Percentiles rank a stretch among this genome's conserved stretches.
These are phyloP conservation scores for Alloteropsis semialata DNA, from an alignment of 176 grass and related monocot genomes.

Conservation along the genomic window DNA sequence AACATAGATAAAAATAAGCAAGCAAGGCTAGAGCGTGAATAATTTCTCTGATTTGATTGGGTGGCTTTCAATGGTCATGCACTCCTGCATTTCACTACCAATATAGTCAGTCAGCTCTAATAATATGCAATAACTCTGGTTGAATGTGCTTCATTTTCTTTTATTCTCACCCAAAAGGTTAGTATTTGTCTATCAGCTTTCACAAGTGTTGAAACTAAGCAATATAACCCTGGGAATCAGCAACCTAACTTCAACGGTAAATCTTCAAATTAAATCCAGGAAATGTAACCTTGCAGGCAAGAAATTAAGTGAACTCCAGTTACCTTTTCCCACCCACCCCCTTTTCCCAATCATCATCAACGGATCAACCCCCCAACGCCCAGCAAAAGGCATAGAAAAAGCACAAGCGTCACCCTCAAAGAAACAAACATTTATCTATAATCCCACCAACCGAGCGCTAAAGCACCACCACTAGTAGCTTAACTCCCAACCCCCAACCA, in stretches of 20 bases:
- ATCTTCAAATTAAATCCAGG: background rate
- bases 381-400: background rate
- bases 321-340: background rate
- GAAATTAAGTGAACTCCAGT: background rate
- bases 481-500: conserved; percentile 38
- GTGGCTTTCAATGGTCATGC: background rate
- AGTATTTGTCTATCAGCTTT: background rate
- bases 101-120: background rate
- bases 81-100: conserved; percentile 12
- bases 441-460: conserved; percentile 37
- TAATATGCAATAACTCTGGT: background rate
- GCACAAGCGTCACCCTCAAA: background rate
- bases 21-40: background rate
- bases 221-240: background rate
- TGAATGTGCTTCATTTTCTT: background rate
- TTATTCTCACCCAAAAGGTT: background rate
- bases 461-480: conserved; percentile 13
- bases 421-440: conserved; percentile 36
- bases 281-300: background rate
- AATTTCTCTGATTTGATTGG: background rate
- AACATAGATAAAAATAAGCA: background rate
- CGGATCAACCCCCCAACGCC: background rate
- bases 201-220: background rate
- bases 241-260: conserved; percentile 8
- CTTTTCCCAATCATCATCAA: background rate